Conservation (phyloP, 1,284 basidiomycete species). For the Lentinula novae-zelandiae region DNA sequence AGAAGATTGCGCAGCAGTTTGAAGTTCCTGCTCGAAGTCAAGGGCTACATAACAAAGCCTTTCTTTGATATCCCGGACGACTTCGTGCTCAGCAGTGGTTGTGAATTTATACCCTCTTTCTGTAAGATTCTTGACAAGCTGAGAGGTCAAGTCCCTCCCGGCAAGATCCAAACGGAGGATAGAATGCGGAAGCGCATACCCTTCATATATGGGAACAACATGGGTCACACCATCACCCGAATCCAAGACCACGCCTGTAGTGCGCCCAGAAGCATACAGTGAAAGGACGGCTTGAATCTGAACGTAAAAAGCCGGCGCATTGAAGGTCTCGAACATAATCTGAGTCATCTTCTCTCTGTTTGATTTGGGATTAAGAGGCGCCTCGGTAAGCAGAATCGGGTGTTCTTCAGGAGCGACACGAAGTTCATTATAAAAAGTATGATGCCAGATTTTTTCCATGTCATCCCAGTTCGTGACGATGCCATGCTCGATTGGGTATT, state of each 20-base stretch:
- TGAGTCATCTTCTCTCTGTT: conserved; percentile 16
- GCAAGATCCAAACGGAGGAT: conserved; percentile 13
- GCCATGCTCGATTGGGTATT: conserved; percentile 14
- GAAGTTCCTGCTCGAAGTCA: conserved; percentile 13
- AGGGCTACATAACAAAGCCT: conserved; percentile 14
- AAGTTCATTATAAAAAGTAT: conserved; percentile 15
- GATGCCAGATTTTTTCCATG: conserved; percentile 17
- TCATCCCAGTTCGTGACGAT: conserved; percentile 17
- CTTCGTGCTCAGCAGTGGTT: conserved; percentile 9
- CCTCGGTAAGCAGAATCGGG: conserved; percentile 14
- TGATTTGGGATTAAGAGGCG: conserved; percentile 13
- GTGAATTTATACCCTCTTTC: conserved; percentile 13
- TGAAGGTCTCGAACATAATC: conserved; percentile 16
- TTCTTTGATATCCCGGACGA: conserved; percentile 15
- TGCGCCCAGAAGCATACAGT: conserved; percentile 14
- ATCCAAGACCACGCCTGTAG: conserved; percentile 13
- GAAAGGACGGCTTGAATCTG: conserved; percentile 15
- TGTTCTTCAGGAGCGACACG: conserved; percentile 16
- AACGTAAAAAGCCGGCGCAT: conserved; percentile 13
- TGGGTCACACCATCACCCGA: conserved; percentile 15
- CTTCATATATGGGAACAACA: conserved; percentile 15
- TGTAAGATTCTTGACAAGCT: conserved; percentile 12
- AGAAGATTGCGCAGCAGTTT: conserved; percentile 9
- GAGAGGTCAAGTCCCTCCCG: conserved; percentile 11
- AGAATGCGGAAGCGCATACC: conserved; percentile 13